A percentile compares a stretch with the other conserved stretches of the same genome.
phyloP scores from a whole-genome alignment of 805 yeast genomes.

The Kuraishia borneana region DNA sequence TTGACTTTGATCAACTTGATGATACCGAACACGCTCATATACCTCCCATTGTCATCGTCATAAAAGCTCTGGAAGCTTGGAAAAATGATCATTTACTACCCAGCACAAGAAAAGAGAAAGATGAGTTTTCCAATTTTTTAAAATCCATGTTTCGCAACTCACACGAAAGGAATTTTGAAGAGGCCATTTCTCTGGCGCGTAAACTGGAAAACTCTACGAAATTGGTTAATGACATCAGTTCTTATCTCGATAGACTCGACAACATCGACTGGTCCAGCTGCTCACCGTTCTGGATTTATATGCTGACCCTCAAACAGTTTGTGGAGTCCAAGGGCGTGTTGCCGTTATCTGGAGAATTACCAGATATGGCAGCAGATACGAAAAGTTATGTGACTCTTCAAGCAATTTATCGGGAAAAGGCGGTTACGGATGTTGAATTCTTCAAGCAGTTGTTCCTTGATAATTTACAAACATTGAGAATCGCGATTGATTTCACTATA shows the following conservation, averaged over 20 bases:
- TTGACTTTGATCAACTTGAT: constrained; percentile 34
- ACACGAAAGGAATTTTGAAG: constrained; percentile 36
- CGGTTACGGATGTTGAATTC: constrained; percentile 36
- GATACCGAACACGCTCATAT: constrained; percentile 44
- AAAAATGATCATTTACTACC: constrained; percentile 7
- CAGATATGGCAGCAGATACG: constrained; percentile 85
- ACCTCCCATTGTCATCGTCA: constrained; percentile 56
- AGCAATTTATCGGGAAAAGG: constrained; percentile 44
- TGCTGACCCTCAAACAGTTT: constrained; percentile 42
- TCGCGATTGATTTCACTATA: constrained; percentile 17
- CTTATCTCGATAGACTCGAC: background rate
- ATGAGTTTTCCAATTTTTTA: constrained; percentile 24
- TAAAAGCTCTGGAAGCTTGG: constrained; percentile 41
- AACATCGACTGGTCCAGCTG: constrained; percentile 2
- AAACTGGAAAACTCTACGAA: constrained; percentile 1
- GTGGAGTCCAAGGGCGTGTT: constrained; percentile 22
- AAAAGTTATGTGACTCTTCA: constrained; percentile 47
- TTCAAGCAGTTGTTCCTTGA: constrained; percentile 20
- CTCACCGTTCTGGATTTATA: constrained; percentile 50
- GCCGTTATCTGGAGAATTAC: constrained; percentile 66
- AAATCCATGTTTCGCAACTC: constrained; percentile 22
- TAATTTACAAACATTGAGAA: constrained; percentile 20
- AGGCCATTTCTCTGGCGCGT: constrained; percentile 35
- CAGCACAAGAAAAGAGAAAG: constrained; percentile 15
- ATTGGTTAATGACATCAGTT: background rate